Conservation (phyloP, 2,329 filamentous ascomycete genomes). For the Ophiocordyceps camponoti-rufipedis region DNA sequence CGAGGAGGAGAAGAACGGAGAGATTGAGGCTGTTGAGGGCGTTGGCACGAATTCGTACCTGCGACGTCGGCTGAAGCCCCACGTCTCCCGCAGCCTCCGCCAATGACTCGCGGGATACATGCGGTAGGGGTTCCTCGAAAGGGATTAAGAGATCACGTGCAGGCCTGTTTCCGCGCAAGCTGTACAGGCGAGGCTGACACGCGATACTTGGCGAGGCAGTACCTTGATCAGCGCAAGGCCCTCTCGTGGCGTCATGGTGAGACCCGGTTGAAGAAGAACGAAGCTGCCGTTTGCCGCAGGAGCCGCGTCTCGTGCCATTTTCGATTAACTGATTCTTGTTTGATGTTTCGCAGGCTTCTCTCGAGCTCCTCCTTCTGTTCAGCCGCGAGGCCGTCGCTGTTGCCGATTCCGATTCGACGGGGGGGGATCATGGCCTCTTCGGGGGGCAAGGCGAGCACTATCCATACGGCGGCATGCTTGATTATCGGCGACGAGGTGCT, state of each 20-base stretch:
- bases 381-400: constrained; percentile 5
- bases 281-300: neutral
- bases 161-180: neutral
- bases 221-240: neutral
- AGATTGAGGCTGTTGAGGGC: neutral
- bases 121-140: neutral
- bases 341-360: neutral
- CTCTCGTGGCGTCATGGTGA: neutral
- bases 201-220: neutral
- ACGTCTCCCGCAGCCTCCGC: neutral
- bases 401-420: constrained; percentile 6
- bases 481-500: constrained; percentile 97
- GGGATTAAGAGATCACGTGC: neutral
- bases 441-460: constrained; percentile 42
- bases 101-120: neutral
- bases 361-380: neutral
- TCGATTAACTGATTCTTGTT: too few species aligned
- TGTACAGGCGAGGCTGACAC: neutral
- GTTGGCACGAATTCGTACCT: neutral
- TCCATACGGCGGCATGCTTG: constrained; percentile 78
- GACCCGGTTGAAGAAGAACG: neutral
- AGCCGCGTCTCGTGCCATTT: neutral
- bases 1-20: neutral
- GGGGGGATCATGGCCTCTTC: constrained; percentile 22
- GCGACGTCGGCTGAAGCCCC: neutral